Percentiles rank a stretch among this genome's conserved stretches.
Conservation (phyloP, 1,284 basidiomycete species). For the Apiotrichum domesticum region DNA sequence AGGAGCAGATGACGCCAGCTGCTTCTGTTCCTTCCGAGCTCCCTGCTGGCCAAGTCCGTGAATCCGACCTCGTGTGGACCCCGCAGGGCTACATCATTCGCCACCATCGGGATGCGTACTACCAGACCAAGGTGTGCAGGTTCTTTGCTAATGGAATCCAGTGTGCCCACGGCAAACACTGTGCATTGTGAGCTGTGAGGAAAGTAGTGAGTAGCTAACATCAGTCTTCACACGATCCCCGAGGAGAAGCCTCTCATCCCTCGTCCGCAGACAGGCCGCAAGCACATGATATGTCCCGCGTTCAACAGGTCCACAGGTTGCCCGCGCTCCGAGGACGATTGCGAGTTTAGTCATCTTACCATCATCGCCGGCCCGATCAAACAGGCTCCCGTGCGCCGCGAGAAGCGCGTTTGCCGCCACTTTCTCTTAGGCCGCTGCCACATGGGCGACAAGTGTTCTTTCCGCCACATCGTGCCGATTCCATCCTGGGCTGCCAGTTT, state of each 20-base stretch:
- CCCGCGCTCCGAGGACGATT: constrained; percentile 26
- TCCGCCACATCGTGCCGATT: constrained; percentile 26
- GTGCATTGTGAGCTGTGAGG: constrained; percentile 36
- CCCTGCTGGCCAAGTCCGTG: background rate
- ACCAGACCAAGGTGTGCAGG: constrained; percentile 31
- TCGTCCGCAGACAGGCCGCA: background rate
- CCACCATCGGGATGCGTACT: background rate
- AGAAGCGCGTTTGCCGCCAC: constrained; percentile 34
- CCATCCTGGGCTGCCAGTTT: no score
- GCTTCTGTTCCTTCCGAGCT: constrained; percentile 2
- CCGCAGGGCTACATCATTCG: constrained; percentile 30
- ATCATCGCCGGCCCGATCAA: constrained; percentile 27
- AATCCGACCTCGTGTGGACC: constrained; percentile 36
- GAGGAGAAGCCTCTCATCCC: no score
- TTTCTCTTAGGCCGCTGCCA: constrained; percentile 37
- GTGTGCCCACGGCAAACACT: constrained; percentile 24
- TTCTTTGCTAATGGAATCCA: constrained; percentile 20
- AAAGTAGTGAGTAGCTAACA: background rate
- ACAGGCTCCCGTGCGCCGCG: constrained; percentile 35
- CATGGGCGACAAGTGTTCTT: constrained; percentile 43
- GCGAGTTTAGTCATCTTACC: constrained; percentile 40
- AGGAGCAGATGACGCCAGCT: no score
- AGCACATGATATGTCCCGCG: constrained; percentile 34
- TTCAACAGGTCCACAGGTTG: constrained; percentile 43
- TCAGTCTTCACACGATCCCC: constrained; percentile 17